Evolutionary conservation across 208 protist species (phyloP).

Genomic region (Acanthamoeba lenticulata): DNA sequence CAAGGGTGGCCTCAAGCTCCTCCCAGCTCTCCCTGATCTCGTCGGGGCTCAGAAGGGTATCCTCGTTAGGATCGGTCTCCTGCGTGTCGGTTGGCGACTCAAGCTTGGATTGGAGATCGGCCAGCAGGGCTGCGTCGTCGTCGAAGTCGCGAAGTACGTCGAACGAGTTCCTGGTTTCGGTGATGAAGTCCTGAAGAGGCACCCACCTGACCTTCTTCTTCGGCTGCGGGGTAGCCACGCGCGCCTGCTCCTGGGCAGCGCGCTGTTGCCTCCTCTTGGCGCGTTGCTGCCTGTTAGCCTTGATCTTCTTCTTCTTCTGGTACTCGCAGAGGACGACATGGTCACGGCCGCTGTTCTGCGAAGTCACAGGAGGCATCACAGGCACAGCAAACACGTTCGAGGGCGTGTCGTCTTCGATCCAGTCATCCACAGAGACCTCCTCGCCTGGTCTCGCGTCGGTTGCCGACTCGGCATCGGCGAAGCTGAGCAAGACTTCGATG

Average conservation of each 20-base stretch:
- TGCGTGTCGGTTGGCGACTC: too few species aligned
- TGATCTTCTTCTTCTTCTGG: not conserved
- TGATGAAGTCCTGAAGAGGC: not conserved
- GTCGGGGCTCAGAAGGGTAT: not conserved
- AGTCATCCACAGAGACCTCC: not conserved
- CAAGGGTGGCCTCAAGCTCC: not conserved
- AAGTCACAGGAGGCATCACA: not conserved
- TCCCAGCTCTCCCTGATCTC: slow-evolving; percentile 17
- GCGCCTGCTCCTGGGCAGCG: not conserved
- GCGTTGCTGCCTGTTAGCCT: not conserved
- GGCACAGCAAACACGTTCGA: not conserved
- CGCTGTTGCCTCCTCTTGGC: not conserved
- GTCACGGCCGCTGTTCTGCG: slow-evolving; percentile 1
- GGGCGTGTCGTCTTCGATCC: not conserved
- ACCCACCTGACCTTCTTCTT: slow-evolving; percentile 20
- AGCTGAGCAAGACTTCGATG: not conserved
- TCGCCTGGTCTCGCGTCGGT: not conserved
- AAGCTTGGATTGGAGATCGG: too few species aligned
- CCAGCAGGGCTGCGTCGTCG: not conserved
- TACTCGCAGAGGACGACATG: slow-evolving; percentile 14
- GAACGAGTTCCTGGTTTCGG: not conserved
- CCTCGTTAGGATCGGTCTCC: too few species aligned
- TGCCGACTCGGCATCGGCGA: not conserved
- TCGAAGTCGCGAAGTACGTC: not conserved
- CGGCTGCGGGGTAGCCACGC: not conserved